phyloP scores from a whole-genome alignment of 2,329 filamentous ascomycete species.

The Thermothelomyces thermophilus region DNA sequence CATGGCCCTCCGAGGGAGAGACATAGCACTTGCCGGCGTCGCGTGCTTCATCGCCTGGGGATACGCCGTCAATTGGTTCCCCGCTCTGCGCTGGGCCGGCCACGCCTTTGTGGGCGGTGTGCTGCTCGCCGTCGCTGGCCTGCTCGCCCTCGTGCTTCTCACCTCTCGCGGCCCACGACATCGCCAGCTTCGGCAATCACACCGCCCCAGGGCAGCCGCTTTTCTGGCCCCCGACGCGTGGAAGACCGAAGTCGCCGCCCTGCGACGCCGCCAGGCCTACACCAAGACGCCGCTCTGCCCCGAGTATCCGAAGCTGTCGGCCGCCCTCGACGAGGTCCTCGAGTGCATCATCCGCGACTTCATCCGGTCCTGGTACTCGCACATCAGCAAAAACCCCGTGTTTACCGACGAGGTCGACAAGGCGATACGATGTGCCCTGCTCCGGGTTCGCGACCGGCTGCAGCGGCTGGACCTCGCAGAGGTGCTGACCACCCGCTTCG shows the following conservation, averaged over 20 bases:
- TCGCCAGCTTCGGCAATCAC: conserved; percentile 34
- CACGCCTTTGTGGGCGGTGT: conserved; percentile 74
- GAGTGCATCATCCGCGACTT: conserved; percentile 73
- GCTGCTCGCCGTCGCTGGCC: conserved; percentile 49
- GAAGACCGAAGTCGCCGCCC: conserved; percentile 60
- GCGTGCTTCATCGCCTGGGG: conserved; percentile 82
- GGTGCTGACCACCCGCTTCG: conserved; percentile 69
- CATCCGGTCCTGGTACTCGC: conserved; percentile 78
- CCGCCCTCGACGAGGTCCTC: conserved; percentile 72
- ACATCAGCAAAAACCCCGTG: conserved; percentile 71
- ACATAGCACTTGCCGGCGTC: conserved; percentile 62
- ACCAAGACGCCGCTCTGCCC: conserved; percentile 64
- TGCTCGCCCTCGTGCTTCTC: conserved; percentile 50
- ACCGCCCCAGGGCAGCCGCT: conserved; percentile 41
- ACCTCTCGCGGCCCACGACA: conserved; percentile 49
- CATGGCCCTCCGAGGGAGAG: conserved; percentile 68
- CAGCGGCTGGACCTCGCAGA: conserved; percentile 76
- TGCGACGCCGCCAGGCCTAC: conserved; percentile 62
- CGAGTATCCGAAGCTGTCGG: conserved; percentile 69
- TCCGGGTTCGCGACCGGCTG: conserved; percentile 64
- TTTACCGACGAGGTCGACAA: conserved; percentile 86
- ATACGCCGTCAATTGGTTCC: conserved; percentile 74
- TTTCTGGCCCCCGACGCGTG: conserved; percentile 61
- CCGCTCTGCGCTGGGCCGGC: conserved; percentile 73
- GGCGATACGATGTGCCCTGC: conserved; percentile 65